Base-by-base conservation (phyloP, 2,329 filamentous ascomycete genomes). In the Seiridium unicorne region DNA sequence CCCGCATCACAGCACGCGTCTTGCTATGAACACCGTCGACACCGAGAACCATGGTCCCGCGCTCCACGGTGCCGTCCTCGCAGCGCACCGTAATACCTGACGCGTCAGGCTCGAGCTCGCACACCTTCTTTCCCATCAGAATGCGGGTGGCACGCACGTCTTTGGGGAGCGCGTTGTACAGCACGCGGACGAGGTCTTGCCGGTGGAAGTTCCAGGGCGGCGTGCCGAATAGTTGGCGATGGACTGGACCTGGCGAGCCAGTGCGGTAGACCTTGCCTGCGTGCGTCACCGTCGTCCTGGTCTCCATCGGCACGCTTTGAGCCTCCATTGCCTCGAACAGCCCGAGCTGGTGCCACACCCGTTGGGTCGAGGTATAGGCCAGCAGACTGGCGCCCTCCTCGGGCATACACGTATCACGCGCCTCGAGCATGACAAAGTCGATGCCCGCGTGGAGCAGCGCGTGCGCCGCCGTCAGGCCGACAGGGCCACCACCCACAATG, bases 11-110 rank as follows among this genome's bases (percentile, higher is more conserved):
- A 4, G 5, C 18, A 42, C 61, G 44, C 3, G 49, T 55, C 57
- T 54, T 60, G 54, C 61, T 63, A 40, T 63, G 60, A 5, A 54
- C 54, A 10, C 61, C 61, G 32, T 63, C 61, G n/a, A 55, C 60
- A 32, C 60, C 61, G 36, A 63, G 55, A 1, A 63, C 61, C 26
- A 61, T 60, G 8, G 61, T 59, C 13, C 61, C 61, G 3, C 55
- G 31, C 26, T 57, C 55, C 4, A 61, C 49, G 34, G 11, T 60
- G 40, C 57, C 61, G 38, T 63, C 57, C 10, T 51, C 38, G 2
- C 61, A 55, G 31, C 51, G 57, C n/a, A 63, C 60, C 4, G 34
- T 44, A n/a, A 63, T 57, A 18, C 56, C 53, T 11, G 51, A n/a
- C 8, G 32, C 57, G 3, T 56, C 32, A 3, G 44, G 10, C 36